Evolutionary conservation across 345 rosid genomes (phyloP), one percentile per base, ranked within the genome.

Genomic region (Geranium brycei): DNA sequence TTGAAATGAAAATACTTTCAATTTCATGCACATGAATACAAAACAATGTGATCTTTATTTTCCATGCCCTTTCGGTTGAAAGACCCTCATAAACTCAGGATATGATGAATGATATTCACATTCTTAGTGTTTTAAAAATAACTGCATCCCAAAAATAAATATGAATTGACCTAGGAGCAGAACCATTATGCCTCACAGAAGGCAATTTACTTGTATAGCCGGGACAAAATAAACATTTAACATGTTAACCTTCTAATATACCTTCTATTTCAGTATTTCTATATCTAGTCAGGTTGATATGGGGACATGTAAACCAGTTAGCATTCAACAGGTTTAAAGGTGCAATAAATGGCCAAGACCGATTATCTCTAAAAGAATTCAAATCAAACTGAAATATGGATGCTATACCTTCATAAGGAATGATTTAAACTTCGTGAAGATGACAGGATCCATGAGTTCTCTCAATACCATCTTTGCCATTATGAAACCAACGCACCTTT

Each of bases 401-500:
- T 64, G 31, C 31, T 23, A 19, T 78, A 89, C 98, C 96, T 87
- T 83, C 13, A 79, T 86, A 18, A 89, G 83, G 74, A 92, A 89
- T 18, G 86, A 74, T 78, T 89, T 89, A 70, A 92, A 75, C 82
- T 80, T 86, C 18, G 87, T 65, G 76, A 92, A 87, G 72, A 81
- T 79, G 67, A 73, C 57, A 31, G 98, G 95, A 80, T 89, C 90
- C 95, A 89, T 87, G 64, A 89, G 90, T 67, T 92, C 98, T 74
- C 78, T 80, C 78, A 87, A 67, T 75, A 89, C 91, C 98, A 92
- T 92, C 81, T 92, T 89, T n/a, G 88, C 98, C 95, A 92, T 87
- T 85, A 89, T 92, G 81, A 86, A 89, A 53, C 98, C 98, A 66
- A 92, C 87, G 66, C 96, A 89, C 74, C 96, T 92, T 66, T 63